A percentile compares a stretch with the other conserved stretches of the same genome.
Conservation (phyloP, 73 alveolate species). For the Blepharisma stoltei region DNA sequence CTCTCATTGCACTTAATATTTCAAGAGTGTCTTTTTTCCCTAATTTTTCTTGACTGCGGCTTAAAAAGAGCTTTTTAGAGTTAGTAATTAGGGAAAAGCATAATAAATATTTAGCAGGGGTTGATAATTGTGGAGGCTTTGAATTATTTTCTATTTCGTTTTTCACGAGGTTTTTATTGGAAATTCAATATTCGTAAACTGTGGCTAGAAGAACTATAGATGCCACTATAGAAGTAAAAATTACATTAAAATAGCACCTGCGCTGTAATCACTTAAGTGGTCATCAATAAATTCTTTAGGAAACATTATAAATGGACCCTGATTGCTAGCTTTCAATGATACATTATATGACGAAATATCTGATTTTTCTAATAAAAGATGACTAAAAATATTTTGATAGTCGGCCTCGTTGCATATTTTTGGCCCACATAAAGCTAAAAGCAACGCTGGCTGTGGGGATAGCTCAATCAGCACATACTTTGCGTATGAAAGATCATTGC, state of each 20-base stretch:
- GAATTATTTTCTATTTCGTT: too few relatives aligned
- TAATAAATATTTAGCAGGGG: not conserved
- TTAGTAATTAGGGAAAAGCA: constrained; percentile 6
- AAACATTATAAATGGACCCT: not conserved
- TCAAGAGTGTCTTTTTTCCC: constrained; percentile 12
- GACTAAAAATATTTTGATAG: not conserved
- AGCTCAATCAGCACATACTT: not conserved
- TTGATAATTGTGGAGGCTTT: not conserved
- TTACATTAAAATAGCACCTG: not conserved
- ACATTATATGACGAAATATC: not conserved
- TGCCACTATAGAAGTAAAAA: not conserved
- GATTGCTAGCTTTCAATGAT: not conserved
- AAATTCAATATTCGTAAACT: too few relatives aligned
- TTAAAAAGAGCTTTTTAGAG: not conserved
- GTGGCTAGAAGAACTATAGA: too few relatives aligned
- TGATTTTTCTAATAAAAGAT: not conserved
- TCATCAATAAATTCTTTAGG: not conserved
- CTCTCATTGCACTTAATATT: not conserved
- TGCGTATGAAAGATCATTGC: not conserved
- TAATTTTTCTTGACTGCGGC: not conserved
- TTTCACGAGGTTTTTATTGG: too few relatives aligned
- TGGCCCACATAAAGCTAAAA: not conserved
- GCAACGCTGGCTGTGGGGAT: not conserved
- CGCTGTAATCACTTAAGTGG: not conserved
- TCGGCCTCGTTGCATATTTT: not conserved